Evolutionary conservation across 441 rosid genomes (phyloP), one percentile per base, ranked within the genome.

Genomic region (Pelargonium citronellum): DNA sequence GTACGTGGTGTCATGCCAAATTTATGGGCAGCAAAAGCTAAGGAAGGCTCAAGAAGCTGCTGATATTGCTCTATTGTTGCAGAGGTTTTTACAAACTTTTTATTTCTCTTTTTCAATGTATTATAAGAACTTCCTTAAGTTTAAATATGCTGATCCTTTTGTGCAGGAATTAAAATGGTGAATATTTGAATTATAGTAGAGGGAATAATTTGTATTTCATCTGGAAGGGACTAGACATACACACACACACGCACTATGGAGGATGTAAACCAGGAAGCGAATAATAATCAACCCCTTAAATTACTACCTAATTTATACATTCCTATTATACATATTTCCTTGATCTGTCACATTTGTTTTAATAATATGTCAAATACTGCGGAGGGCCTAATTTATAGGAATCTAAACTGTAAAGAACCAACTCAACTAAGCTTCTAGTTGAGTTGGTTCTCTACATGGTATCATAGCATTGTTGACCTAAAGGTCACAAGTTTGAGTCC

Each of bases 21-120:
- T 95, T 74, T 95, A 95, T 81, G 99, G 99, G 72, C 90, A 85
- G 79, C 99, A 95, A 81, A 95, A 95, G 75, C 98, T 91, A 85
- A 92, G 87, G 64, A 95, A 85, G 75, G 90, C 92, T 73, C 97
- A 94, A 67, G 87, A 92, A 86, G 99, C 99, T 62, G 81, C 85
- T 75, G 98, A 95, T 83, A 88, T 95, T 84, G 96, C 96, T 68
- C 71, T 88, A 78, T 84, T 92, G 43, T 88, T 95, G 99, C 98
- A 92, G 83, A 88, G 86, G 98, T 72, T 72, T 13, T 11, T 62
- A 27, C 5, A 11, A 3, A 13, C 41, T 30, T 63, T 63, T 30
- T 4, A 63, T 60, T 60, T 73, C 67, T 73, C 53, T 20, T 67
- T 72, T 77, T 44, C 10, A 30, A 30, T 63, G 66, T 63, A 1